Base-by-base conservation (phyloP, 2,329 filamentous ascomycete species). In the Talaromyces piceae region DNA sequence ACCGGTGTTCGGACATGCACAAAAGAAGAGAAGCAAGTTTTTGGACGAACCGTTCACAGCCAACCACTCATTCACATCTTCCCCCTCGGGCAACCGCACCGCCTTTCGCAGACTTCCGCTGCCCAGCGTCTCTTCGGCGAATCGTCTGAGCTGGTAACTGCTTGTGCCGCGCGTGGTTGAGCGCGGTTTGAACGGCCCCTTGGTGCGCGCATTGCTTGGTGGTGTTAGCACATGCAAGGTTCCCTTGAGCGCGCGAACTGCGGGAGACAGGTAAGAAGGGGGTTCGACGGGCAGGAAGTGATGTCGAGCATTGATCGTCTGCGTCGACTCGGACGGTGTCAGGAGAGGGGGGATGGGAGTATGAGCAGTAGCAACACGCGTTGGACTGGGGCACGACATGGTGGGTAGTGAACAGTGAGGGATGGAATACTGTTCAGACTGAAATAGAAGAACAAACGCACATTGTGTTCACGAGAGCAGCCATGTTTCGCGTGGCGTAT, bases 51-150 rank as follows among this genome's bases (percentile, higher is more conserved):
- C 87, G 73, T 98, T 98, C 61, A 98, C 93, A 25, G 93, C 93
- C 55, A 98, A 73, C 93, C 93, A 98, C 72, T 98, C 93, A 67
- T 96, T 95, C 73, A 94, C 80, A 66, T 98, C 93, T 67, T 98
- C 93, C 53, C 94, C 93, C 66, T 98, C 94, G 12, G 94, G 93
- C 55, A 98, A 77, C 77, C 91, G 95, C 59, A 98, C 93, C 25
- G 95, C 90, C 75, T 98, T 97, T 63, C 90, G 83, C 72, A 98
- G 74, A 71, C 91, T 96, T 45, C 93, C 93, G 61, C 89, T 94
- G 30, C 93, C 93, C 31, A 98, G 79, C 9, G 93, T 98, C 43
- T 94, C 93, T 71, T 98, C 94, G 48, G 93, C 93, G 78, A 97
- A 98, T 70, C 98, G 93, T 70, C 93, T 86, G 60, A 98, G 78